Evolutionary conservation across 352 stramenopile genomes (phyloP), one percentile per base, ranked within the genome.

Genomic region (Aphanomyces stellatus): DNA sequence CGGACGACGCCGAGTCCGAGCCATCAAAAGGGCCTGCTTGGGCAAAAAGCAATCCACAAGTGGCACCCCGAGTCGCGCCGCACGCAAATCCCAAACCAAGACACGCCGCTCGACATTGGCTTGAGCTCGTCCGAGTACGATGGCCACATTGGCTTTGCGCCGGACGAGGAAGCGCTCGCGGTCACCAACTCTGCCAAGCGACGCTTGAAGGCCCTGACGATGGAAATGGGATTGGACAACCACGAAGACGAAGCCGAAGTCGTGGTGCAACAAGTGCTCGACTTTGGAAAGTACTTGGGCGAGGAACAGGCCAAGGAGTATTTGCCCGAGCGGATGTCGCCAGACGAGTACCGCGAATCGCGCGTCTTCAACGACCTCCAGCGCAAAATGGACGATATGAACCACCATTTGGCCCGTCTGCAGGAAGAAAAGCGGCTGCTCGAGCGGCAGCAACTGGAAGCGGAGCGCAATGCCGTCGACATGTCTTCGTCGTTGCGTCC

Each of bases 211-310:
- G 27, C 72, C 64, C 37, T 65, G 56, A 10, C 71, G 60, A 43
- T 65, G 69, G 41, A 70, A 73, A 42, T 83, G 72, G 49, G 76
- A 74, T 19, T 75, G 76, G 2, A 72, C 67, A 13, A 69, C 74
- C 8, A 84, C 78, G 13, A 86, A 74, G 11, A 80, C 77, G 30
- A 85, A 87, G 59, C 82, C n/a, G 87, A 85, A 51, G 79, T 88
- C 60, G 88, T 80, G 57, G 81, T 90, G 19, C 80, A 88, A 56
- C 81, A 90, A 56, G 83, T 79, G 46, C 70, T 91, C 27, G 81
- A 88, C 61, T 91, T 89, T 59, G 69, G 73, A 41, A 71, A 68
- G 31, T 72, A 85, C 51, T 66, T 85, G 42, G 69, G 75, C 30
- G 80, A 81, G 28, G 75, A 88, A 31, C 75, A 82, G 7, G 75